phyloP scores from a whole-genome alignment of 1,284 basidiomycete genomes.

The Sporisorium iseilematis-ciliati region DNA sequence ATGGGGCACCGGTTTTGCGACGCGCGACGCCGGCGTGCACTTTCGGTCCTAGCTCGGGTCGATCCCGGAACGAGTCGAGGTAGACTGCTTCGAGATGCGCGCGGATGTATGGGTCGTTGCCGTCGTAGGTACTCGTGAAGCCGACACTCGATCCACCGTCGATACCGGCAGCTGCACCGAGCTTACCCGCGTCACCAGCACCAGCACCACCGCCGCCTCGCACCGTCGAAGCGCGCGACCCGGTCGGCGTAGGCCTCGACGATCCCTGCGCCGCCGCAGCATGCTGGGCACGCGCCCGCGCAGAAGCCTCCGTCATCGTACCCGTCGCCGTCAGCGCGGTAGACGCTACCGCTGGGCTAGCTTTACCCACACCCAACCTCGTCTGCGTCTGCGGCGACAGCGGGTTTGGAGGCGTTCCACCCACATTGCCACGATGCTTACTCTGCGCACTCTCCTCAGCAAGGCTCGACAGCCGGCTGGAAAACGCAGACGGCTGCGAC shows the following conservation, averaged over 20 bases:
- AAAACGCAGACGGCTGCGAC: slow-evolving; percentile 34
- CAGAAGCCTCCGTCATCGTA: slow-evolving; percentile 54
- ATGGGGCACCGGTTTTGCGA: slow-evolving; percentile 21
- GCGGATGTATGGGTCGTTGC: slow-evolving; percentile 65
- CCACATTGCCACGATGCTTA: slow-evolving; percentile 7
- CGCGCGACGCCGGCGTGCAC: slow-evolving; percentile 32
- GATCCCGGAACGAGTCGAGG: slow-evolving; percentile 55
- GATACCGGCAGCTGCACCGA: slow-evolving; percentile 10
- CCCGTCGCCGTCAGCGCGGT: slow-evolving; percentile 48
- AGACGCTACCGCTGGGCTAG: slow-evolving; percentile 49
- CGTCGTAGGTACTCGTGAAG: slow-evolving; percentile 64
- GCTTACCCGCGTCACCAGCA: slow-evolving; percentile 16
- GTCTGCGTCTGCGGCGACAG: slow-evolving; percentile 39
- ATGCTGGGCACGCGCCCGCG: slow-evolving; percentile 37
- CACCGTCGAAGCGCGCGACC: slow-evolving; percentile 42
- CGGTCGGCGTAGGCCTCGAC: slow-evolving; percentile 39
- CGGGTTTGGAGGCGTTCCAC: slow-evolving; percentile 12
- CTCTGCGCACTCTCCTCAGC: slow-evolving; percentile 32
- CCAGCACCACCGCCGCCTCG: slow-evolving; percentile 14
- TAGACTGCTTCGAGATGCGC: slow-evolving; percentile 65
- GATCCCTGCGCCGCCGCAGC: slow-evolving; percentile 34
- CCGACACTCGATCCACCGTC: slow-evolving; percentile 20
- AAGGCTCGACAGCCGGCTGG: slow-evolving; percentile 36
- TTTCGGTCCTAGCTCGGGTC: slow-evolving; percentile 48
- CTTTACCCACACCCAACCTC: slow-evolving; percentile 53